A percentile compares a stretch with the other conserved stretches of the same genome.
Evolutionary conservation across 495 filamentous ascomycete genomes (phyloP).

Genomic region (Sabuloglossum arenarium): DNA sequence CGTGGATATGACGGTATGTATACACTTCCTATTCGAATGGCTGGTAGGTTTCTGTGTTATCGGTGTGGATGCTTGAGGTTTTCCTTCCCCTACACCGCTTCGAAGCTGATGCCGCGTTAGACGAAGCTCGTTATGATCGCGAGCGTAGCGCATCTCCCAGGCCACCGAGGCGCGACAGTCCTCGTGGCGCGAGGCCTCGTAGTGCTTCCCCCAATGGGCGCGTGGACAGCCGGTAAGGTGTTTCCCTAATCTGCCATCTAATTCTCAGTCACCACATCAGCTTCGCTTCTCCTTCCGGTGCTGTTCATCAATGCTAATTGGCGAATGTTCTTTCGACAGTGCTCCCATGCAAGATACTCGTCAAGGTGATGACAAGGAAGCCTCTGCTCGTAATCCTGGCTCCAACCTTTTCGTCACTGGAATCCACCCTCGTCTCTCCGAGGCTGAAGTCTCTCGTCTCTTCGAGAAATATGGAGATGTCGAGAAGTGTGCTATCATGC

Average conservation of each 20-base stretch:
- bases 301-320: constrained; percentile 17
- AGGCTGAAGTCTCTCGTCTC: constrained; percentile 76
- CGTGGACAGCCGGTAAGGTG: constrained; percentile 48
- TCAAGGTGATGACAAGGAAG: constrained; percentile 47
- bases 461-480: constrained; percentile 98
- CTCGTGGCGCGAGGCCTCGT: constrained; percentile 49
- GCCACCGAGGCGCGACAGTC: constrained; percentile 42
- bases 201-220: constrained; percentile 55
- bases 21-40: neutral
- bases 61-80: neutral
- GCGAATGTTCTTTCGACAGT: constrained; percentile 1
- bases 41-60: neutral
- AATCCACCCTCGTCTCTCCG: constrained; percentile 84
- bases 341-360: constrained; percentile 15
- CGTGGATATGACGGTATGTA: constrained; percentile 62
- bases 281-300: constrained; percentile 10
- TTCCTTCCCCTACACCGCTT: neutral
- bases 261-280: constrained; percentile 8
- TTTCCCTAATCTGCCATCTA: neutral
- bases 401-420: constrained; percentile 98
- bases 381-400: constrained; percentile 69
- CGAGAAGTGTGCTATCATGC: constrained; percentile 98
- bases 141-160: constrained; percentile 89
- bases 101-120: constrained; percentile 18
- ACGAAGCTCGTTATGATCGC: constrained; percentile 68